phyloP scores from a whole-genome alignment of 768 basidiomycete genomes.

The Asterophora parasitica region DNA sequence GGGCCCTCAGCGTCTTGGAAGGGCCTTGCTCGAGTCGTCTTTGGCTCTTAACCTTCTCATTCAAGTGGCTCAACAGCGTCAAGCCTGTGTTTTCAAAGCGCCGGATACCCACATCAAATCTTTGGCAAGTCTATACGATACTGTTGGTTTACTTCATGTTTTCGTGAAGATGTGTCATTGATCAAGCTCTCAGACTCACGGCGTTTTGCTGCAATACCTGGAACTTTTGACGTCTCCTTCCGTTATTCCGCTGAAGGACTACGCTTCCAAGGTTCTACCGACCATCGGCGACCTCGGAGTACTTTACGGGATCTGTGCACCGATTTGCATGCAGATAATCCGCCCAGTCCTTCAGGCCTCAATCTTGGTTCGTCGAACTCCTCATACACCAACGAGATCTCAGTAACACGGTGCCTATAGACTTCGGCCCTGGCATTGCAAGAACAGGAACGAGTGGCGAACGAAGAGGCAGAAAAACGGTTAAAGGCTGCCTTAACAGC shows the following conservation, averaged over 20 bases:
- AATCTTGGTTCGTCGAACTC: slow-evolving; percentile 46
- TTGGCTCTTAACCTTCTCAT: slow-evolving; percentile 87
- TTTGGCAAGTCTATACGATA: slow-evolving; percentile 82
- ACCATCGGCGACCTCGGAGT: slow-evolving; percentile 67
- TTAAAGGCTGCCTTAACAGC: slow-evolving; percentile 76
- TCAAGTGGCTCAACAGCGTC: slow-evolving; percentile 87
- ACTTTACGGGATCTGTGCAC: slow-evolving; percentile 74
- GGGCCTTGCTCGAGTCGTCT: slow-evolving; percentile 58
- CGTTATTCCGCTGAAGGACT: slow-evolving; percentile 65
- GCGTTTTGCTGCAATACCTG: slow-evolving; percentile 86
- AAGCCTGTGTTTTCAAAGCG: slow-evolving; percentile 74
- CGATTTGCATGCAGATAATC: slow-evolving; percentile 92
- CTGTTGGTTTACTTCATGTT: slow-evolving; percentile 45
- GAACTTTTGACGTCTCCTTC: slow-evolving; percentile 77
- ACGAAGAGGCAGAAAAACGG: slow-evolving; percentile 75
- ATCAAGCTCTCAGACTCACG: slow-evolving; percentile 63
- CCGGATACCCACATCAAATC: slow-evolving; percentile 80
- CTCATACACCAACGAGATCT: not conserved
- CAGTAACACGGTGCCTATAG: slow-evolving; percentile 28
- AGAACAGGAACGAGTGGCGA: slow-evolving; percentile 65
- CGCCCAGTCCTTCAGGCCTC: slow-evolving; percentile 71
- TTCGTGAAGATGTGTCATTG: slow-evolving; percentile 10
- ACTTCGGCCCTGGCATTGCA: slow-evolving; percentile 56
- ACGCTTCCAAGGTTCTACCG: slow-evolving; percentile 70
- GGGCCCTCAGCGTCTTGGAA: slow-evolving; percentile 64